Base-by-base conservation (phyloP, 225 moss, liverwort and hornwort genomes). In the Marchantia paleacea region DNA sequence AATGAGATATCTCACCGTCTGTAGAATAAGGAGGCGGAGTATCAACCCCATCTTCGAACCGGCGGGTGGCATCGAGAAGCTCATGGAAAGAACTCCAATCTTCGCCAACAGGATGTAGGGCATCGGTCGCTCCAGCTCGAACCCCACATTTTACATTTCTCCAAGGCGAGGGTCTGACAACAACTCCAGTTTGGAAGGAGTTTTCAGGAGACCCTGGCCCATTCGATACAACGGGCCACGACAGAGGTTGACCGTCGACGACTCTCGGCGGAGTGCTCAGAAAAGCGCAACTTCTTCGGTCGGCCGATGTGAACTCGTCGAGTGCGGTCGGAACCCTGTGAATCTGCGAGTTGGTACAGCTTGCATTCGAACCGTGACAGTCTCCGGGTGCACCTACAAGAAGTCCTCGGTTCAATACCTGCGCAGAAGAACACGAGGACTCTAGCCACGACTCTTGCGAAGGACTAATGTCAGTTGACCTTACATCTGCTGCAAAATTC, bases 121-220 rank as follows among this genome's bases (percentile, higher is more conserved):
- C 53, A 76, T 29, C 57, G 18, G 29, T 19, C 20, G 0, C 30
- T 30, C 31, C 13, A 3, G 75, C 57, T 61, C 57, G 19, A 58
- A 58, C 75, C 53, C 74, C 28, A 74, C 74, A 53, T 30, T 57
- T 31, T 12, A 61, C 75, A 61, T 57, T 58, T 26, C 58, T 76
- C 57, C 57, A 60, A 15, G 29, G 60, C 57, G 57, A 76, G 28
- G 75, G 24, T 19, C 75, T 61, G 9, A n/a, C 55, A 7, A 12
- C 30, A 60, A 58, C 75, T 30, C 58, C 75, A 58, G 18, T 16
- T 22, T 11, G 12, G 19, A 0, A 52, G 8, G 74, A 26, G 52
- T 1, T 52, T 25, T 6, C 55, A 6, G 55, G 18, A 53, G 52
- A 74, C 29, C 55, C 74, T 74, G n/a, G 24, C 25, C 28, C 52